phyloP scores from a whole-genome alignment of 2,329 filamentous ascomycete species.

The Sphaerulina musiva region DNA sequence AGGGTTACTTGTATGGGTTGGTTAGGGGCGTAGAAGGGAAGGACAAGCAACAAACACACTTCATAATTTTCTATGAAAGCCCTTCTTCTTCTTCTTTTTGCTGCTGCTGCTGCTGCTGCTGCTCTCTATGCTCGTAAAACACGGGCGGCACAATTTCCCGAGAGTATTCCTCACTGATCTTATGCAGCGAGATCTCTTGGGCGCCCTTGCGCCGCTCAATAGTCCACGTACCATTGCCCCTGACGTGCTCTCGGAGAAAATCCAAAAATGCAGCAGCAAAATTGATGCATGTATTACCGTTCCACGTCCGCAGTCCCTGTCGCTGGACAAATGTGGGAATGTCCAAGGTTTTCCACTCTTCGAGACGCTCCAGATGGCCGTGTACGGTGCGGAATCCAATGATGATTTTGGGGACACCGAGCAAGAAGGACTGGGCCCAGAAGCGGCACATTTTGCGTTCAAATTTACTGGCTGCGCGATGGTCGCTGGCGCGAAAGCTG shows the following conservation, averaged over 20 bases:
- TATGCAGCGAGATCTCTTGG: constrained; percentile 66
- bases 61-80: too few species aligned
- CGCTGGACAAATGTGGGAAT: constrained; percentile 72
- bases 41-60: too few species aligned
- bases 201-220: constrained; percentile 59
- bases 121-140: constrained; percentile 13
- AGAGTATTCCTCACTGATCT: constrained; percentile 39
- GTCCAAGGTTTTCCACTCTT: constrained; percentile 71
- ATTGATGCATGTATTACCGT: constrained; percentile 89
- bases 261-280: constrained; percentile 73
- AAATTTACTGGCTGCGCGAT: constrained; percentile 66
- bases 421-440: constrained; percentile 92
- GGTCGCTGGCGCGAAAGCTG: constrained; percentile 40
- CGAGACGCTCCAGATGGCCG: constrained; percentile 64
- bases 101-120: too few species aligned
- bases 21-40: too few species aligned
- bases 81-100: too few species aligned
- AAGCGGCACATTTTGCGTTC: constrained; percentile 83
- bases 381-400: constrained; percentile 75
- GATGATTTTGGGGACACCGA: constrained; percentile 86
- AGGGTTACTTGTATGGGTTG: too few species aligned
- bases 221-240: constrained; percentile 69
- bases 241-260: constrained; percentile 39
- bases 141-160: constrained; percentile 11
- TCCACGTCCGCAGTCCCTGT: constrained; percentile 64